Conservation (phyloP, 495 filamentous ascomycete species). For the Hyaloscypha hepaticicola region DNA sequence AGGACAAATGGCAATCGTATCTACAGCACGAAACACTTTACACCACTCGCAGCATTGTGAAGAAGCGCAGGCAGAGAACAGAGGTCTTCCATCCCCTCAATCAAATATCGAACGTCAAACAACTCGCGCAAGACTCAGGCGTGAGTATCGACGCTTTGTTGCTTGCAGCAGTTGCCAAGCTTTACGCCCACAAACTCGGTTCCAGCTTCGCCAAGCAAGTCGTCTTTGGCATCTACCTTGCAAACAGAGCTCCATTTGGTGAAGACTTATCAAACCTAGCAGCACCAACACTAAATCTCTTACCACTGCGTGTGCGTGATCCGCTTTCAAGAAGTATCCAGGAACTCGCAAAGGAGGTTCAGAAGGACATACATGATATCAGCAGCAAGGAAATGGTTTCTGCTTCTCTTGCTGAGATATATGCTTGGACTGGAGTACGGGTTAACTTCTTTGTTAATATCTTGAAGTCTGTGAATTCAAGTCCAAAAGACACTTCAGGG, state of each 20-base stretch:
- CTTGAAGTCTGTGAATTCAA: constrained; percentile 28
- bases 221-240: constrained; percentile 54
- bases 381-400: constrained; percentile 38
- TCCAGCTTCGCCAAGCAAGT: constrained; percentile 34
- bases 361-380: constrained; percentile 45
- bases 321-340: constrained; percentile 31
- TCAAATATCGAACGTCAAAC: constrained; percentile 31
- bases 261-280: constrained; percentile 36
- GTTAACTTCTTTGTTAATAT: constrained; percentile 45
- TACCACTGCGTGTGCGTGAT: constrained; percentile 44
- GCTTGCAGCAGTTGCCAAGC: constrained; percentile 45
- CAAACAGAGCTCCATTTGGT: constrained; percentile 47
- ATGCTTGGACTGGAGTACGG: constrained; percentile 46
- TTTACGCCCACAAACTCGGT: constrained; percentile 36
- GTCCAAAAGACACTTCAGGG: neutral
- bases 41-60: neutral
- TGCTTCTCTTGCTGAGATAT: constrained; percentile 43
- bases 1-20: constrained; percentile 50
- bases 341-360: constrained; percentile 44
- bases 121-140: constrained; percentile 36
- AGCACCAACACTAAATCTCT: constrained; percentile 53
- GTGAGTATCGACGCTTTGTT: constrained; percentile 50
- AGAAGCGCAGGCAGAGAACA: constrained; percentile 26
- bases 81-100: constrained; percentile 42
- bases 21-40: constrained; percentile 32